Conservation (phyloP, 2,329 filamentous ascomycete species). For the Colletotrichum scovillei region DNA sequence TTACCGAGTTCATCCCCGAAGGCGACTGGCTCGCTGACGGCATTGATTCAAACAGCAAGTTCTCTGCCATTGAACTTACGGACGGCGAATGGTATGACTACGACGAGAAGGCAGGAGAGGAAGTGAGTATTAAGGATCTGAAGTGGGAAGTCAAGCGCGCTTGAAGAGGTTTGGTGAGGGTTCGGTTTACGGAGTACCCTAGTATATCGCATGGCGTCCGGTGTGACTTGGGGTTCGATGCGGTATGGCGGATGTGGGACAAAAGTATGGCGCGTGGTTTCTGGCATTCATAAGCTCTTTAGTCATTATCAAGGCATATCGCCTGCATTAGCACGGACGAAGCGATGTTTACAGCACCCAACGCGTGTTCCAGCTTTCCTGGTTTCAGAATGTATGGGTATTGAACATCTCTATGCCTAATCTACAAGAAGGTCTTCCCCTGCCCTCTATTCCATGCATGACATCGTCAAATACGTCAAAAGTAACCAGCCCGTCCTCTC, state of each 20-base stretch:
- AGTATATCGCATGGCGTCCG: constrained; percentile 24
- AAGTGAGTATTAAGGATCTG: constrained; percentile 91
- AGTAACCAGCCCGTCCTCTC: neutral
- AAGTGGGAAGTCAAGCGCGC: constrained; percentile 86
- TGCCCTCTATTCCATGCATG: constrained; percentile 23
- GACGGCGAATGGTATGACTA: constrained; percentile 99
- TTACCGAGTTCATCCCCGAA: constrained; percentile 91
- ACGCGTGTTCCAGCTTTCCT: neutral
- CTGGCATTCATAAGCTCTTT: neutral
- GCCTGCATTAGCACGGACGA: neutral
- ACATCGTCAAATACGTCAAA: constrained; percentile 27
- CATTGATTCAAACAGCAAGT: constrained; percentile 82
- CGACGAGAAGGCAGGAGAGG: constrained; percentile 90
- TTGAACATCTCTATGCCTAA: constrained; percentile 31
- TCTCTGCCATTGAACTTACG: constrained; percentile 81
- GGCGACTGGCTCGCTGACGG: constrained; percentile 93
- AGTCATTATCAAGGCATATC: neutral
- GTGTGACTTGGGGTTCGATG: constrained; percentile 3
- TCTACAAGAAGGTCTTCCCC: constrained; percentile 29
- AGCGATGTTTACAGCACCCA: neutral
- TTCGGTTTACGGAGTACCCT: neutral
- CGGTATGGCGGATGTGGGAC: neutral
- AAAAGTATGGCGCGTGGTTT: neutral
- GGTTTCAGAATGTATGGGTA: constrained; percentile 32
- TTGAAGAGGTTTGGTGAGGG: constrained; percentile 51